Evolutionary conservation across 140 eudicot species (phyloP), one percentile per base, ranked within the genome.

Genomic region (Anethum foeniculum): DNA sequence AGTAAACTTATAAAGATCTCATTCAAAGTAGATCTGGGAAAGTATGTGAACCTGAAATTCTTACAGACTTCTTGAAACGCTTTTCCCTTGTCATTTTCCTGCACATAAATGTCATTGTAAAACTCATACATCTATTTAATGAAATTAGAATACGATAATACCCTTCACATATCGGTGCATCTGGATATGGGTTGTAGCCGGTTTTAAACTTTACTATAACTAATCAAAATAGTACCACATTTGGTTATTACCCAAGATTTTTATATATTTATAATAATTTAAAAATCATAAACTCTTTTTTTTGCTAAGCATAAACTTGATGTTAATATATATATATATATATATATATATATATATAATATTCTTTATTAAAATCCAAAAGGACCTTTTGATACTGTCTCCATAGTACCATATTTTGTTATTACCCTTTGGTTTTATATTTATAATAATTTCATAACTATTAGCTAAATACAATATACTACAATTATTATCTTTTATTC

Each of bases 1-100:
- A 23, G 36, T 30, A 76, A 80, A 30, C 48, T 13, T 58, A 76
- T 28, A 58, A 47, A 54, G 51, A 56, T 38, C 69, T 21, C 36
- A 12, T 10, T 27, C 39, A 43, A 77, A 7, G 32, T 18, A 51
- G n/a, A 39, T n/a, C 54, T 71, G 68, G 69, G 34, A 16, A 76
- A 85, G 83, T 49, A 28, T 54, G 82, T 49, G 80, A 60, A 94
- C 98, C 98, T 92, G 95, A 92, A 94, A 82, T 94, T 90, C 79
- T 84, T 86, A 36, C 83, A 92, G 77, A 92, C 96, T 86, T 94
- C 96, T 81, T 90, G 91, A 79, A 88, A 94, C 32, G 97, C 98
- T 92, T 82, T 89, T 65, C 93, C 90, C 89, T 94, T 94, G 94
- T 92, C 81, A 82, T 83, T 88, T 85, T 91, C 98, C 98, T 94